A percentile compares a stretch with the other conserved stretches of the same genome.
phyloP scores from a whole-genome alignment of 2,329 filamentous ascomycete genomes.

The Fusarium brachygibbosum region DNA sequence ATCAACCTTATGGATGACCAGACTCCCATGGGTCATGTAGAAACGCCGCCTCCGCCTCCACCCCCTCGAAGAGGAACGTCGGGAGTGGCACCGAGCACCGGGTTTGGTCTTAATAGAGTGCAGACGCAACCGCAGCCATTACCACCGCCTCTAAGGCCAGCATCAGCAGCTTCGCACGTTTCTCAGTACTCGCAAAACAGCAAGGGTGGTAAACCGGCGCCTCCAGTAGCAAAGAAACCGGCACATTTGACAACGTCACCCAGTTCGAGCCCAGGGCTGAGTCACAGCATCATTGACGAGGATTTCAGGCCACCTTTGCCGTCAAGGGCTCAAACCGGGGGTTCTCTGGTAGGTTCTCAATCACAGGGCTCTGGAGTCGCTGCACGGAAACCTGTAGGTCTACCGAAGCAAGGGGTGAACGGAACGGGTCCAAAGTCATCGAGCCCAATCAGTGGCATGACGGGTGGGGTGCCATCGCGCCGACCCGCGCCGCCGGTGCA shows the following conservation, averaged over 20 bases:
- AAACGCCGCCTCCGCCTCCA: slow-evolving; percentile 62
- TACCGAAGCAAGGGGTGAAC: slow-evolving; percentile 43
- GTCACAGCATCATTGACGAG: slow-evolving; percentile 41
- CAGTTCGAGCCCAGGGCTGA: slow-evolving; percentile 40
- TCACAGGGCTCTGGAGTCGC: slow-evolving; percentile 25
- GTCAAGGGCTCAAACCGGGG: slow-evolving; percentile 40
- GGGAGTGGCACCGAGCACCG: slow-evolving; percentile 31
- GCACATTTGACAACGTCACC: slow-evolving; percentile 61
- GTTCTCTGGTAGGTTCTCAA: slow-evolving; percentile 21
- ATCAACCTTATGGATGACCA: slow-evolving; percentile 60
- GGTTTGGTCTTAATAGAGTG: slow-evolving; percentile 41
- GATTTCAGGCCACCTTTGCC: slow-evolving; percentile 48
- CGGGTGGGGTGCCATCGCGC: slow-evolving; percentile 40
- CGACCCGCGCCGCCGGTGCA: slow-evolving; percentile 39
- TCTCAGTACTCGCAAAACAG: slow-evolving; percentile 52
- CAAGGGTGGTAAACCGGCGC: slow-evolving; percentile 59
- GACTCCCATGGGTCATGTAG: slow-evolving; percentile 42
- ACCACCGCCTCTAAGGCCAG: slow-evolving; percentile 51
- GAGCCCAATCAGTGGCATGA: slow-evolving; percentile 34
- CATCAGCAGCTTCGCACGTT: slow-evolving; percentile 54
- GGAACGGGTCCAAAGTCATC: slow-evolving; percentile 38
- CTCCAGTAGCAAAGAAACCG: slow-evolving; percentile 74
- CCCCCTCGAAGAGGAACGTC: slow-evolving; percentile 59
- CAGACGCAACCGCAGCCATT: slow-evolving; percentile 50
- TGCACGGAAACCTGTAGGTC: slow-evolving; percentile 48